Base-by-base conservation (phyloP, 495 filamentous ascomycete genomes). In the Alectoria sarmentosa region DNA sequence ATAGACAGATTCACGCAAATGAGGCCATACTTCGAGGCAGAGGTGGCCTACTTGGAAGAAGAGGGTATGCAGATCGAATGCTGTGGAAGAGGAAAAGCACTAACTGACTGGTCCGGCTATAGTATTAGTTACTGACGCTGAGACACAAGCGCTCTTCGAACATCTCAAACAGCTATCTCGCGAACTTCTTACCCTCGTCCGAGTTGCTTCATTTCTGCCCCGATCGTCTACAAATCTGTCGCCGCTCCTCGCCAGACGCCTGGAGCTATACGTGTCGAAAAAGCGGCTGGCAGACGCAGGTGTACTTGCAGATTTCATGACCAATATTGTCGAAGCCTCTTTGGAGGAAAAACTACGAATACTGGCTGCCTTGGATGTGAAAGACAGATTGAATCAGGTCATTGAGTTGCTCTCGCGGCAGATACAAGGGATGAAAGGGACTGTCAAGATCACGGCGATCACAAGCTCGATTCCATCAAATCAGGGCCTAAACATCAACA, bases 261-360 rank as follows among this genome's bases (percentile, higher is more conserved):
- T 98, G 19, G 91, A 96, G 72, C 72, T 92, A 10, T 92, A 90
- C 70, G 95, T 98, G 58, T 80, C 82, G 1, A 85, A 83, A 73
- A 92, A 92, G 66, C 86, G 88, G 60, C 70, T 90, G 41, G 74
- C 79, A 41, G 89, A 96, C 63, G 92, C 94, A 7, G 94, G 93
- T 10, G 79, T 83, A 11, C 78, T 99, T n/a, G 94, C 94, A 11
- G 95, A 99, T 72, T 96, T 97, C 68, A 95, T 98, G 90, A 85
- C 90, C 11, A 92, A 94, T 74, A 83, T 97, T 34, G 83, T 95
- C 4, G 89, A 96, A 60, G 85, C 86, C 46, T 86, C 88, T 21
- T 84, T 92, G 65, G 90, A 96, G 71, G 94, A 98, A 69, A 95
- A 91, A 77, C 79, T 98, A 38, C 83, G 89, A 61, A 83, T 98